phyloP scores from a whole-genome alignment of 2,329 filamentous ascomycete genomes.

The Chrysoporthe puriensis region DNA sequence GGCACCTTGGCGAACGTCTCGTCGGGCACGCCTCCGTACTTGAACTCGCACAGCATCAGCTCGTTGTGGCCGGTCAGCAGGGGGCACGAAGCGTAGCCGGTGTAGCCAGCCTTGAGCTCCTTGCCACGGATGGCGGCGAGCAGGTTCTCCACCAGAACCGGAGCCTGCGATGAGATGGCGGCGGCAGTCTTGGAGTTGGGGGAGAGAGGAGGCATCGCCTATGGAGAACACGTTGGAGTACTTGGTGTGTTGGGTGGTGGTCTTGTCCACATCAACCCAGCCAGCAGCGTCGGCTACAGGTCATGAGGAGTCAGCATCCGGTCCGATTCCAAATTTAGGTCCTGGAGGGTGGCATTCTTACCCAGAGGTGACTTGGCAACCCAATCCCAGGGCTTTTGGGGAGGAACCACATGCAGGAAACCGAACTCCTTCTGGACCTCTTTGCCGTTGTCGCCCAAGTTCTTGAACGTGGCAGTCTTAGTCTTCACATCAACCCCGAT shows the following conservation, averaged over 20 bases:
- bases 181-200: constrained; percentile 50
- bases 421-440: constrained; percentile 40
- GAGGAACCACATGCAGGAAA: constrained; percentile 43
- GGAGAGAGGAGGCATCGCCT: constrained; percentile 44
- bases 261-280: constrained; percentile 33
- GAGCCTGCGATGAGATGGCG: constrained; percentile 48
- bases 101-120: constrained; percentile 40
- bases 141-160: constrained; percentile 48
- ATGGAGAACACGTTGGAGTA: constrained; percentile 46
- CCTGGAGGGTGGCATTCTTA: constrained; percentile 32
- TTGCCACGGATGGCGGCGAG: constrained; percentile 41
- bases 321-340: neutral
- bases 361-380: constrained; percentile 32
- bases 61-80: constrained; percentile 48
- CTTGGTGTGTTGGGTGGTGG: constrained; percentile 34
- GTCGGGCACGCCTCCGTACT: constrained; percentile 50
- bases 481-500: constrained; percentile 40
- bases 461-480: constrained; percentile 39
- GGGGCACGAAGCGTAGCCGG: constrained; percentile 52
- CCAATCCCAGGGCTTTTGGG: constrained; percentile 32
- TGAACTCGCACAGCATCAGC: constrained; percentile 53
- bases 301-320: neutral
- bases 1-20: constrained; percentile 45
- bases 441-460: constrained; percentile 36
- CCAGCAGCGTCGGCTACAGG: constrained; percentile 30